Base-by-base conservation (phyloP, 2,329 filamentous ascomycete species). In the Teratosphaeria pseudoeucalypti region DNA sequence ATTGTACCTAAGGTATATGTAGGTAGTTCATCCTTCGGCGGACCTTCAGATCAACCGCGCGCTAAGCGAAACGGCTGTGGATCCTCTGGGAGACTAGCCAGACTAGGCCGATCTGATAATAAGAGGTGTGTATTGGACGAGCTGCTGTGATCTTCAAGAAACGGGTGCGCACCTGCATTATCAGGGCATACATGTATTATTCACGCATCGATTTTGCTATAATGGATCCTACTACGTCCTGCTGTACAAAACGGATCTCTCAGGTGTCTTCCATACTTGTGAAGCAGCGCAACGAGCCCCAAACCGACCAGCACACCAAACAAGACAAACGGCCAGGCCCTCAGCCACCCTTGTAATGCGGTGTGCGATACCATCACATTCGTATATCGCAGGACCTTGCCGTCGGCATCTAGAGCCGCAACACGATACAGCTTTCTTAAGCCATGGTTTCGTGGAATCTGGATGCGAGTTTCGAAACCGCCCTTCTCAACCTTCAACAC, bases 351-450 rank as follows among this genome's bases (percentile, higher is more conserved):
- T 19, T 49, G 43, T n/a, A 6, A 23, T 10, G 43, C 43, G 6
- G 16, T 19, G 43, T 34, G 11, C 14, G 23, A 10, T 14, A 12
- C 16, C 5, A 37, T 26, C 12, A 34, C 34, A 43, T 60, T 61
- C 2, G 64, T 64, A 11, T 57, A 55, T 9, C 58, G 60, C 26
- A 68, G 39, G 12, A 63, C 32, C 14, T 63, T 60, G 16, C 56
- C 47, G 4, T 66, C 56, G 10, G 43, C 53, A 32, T 67, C 65
- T 0, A 65, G 56, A 12, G 66, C 65, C 6, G 58, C 61, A 16
- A 64, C 62, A 7, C 63, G 65, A 54, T 62, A 67, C 5, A 34
- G 49, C 6, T 12, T 34, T 37, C 49, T 55, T 32, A 54, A 29
- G 27, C 27, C 34, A n/a, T 6, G 47, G 26, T 32, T 29, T 6